Conservation (phyloP, 2,329 filamentous ascomycete species). For the Trichoderma endophyticum region DNA sequence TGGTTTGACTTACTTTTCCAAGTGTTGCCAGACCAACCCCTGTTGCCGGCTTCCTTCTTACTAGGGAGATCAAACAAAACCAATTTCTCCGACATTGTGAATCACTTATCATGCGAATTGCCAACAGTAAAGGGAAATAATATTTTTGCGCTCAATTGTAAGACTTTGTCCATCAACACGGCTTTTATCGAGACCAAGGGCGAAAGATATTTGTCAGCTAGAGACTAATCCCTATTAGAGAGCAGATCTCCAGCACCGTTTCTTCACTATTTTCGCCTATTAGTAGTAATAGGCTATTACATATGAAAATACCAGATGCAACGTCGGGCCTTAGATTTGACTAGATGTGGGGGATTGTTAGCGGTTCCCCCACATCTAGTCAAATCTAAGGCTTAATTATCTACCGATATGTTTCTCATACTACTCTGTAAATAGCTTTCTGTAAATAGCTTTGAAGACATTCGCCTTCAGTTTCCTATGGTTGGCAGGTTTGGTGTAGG, state of each 20-base stretch:
- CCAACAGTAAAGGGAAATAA: not conserved
- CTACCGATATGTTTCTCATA: not conserved
- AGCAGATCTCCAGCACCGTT: not conserved
- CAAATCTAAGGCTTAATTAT: not conserved
- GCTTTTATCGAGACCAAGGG: not conserved
- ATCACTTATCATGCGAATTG: not conserved
- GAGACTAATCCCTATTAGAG: not conserved
- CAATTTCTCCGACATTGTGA: not conserved
- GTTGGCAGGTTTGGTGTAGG: not conserved
- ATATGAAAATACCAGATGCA: not conserved
- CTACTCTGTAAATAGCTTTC: not conserved
- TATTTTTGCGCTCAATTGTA: not conserved
- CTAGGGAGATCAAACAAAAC: not conserved
- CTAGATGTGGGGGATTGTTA: not conserved
- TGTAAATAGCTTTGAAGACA: not conserved
- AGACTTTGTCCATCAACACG: not conserved
- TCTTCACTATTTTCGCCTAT: not conserved
- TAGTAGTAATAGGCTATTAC: not conserved
- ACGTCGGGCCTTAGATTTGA: not conserved
- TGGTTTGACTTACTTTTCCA: not conserved
- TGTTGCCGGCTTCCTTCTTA: not conserved
- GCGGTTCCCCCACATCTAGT: not conserved
- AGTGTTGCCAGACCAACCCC: not conserved
- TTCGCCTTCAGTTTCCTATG: not conserved
- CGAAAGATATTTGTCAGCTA: not conserved